These are phyloP conservation scores for Lotmaria passim DNA, from an alignment of 208 protist genomes.

Conservation along the genomic window DNA sequence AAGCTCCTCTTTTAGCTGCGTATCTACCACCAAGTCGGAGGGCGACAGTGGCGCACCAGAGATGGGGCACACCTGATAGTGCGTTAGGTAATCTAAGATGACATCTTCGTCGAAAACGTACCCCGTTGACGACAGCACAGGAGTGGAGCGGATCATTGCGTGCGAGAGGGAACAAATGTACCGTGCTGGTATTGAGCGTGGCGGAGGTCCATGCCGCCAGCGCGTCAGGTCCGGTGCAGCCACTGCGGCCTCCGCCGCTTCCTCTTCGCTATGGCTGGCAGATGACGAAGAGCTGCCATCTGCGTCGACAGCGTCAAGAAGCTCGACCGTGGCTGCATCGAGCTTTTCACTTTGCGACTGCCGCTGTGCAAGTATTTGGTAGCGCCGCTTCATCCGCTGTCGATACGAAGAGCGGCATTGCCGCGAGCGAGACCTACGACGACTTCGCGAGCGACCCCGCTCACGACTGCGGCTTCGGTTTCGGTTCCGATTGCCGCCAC, in stretches of 20 bases:
- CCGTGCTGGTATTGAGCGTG: slow-evolving; percentile 35
- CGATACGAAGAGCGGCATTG: slow-evolving; percentile 7
- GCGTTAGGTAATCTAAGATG: slow-evolving; percentile 45
- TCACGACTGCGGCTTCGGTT: slow-evolving; percentile 16
- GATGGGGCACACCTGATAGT: slow-evolving; percentile 46
- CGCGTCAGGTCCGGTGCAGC: slow-evolving; percentile 26
- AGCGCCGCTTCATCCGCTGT: slow-evolving; percentile 18
- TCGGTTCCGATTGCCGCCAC: not conserved
- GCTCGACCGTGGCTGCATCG: not conserved
- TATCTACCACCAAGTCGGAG: slow-evolving; percentile 49
- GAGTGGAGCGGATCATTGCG: slow-evolving; percentile 38
- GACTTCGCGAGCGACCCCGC: slow-evolving; percentile 10
- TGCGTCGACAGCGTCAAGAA: slow-evolving; percentile 6
- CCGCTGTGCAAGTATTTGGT: slow-evolving; percentile 11
- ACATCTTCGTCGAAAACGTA: slow-evolving; percentile 50
- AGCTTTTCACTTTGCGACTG: not conserved
- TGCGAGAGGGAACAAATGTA: slow-evolving; percentile 58
- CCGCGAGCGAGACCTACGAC: slow-evolving; percentile 10
- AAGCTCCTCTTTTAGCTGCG: slow-evolving; percentile 44
- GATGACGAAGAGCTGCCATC: slow-evolving; percentile 3
- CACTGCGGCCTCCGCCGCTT: not conserved
- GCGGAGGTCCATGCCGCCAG: slow-evolving; percentile 41
- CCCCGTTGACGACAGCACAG: slow-evolving; percentile 52
- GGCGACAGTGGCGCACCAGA: slow-evolving; percentile 39
- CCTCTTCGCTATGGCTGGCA: not conserved